Evolutionary conservation across 2,329 filamentous ascomycete species (phyloP), one percentile per base, ranked within the genome.

Genomic region (Apiospora rasikravindrae): DNA sequence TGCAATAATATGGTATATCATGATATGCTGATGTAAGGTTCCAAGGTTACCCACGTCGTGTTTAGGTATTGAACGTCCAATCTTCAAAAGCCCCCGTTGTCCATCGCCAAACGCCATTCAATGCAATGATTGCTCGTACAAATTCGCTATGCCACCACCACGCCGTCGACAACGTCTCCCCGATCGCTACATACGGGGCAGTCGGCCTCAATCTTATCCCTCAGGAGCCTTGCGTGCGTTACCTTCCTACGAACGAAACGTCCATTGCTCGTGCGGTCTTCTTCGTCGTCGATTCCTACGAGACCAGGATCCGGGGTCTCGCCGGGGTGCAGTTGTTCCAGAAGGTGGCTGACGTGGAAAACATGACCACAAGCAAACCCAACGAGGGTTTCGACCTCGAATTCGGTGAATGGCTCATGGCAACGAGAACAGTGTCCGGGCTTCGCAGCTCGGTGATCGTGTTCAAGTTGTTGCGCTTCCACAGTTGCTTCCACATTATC

Each of bases 231-330:
- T 51, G 95, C 95, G 79, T 94, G 94, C 75, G 93, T 96, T 40
- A 98, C 94, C 82, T 98, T 98, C 42, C 92, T 90, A 0, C 94
- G 93, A 8, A 98, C 91, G 70, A 92, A 94, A 71, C 92, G 87
- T 10, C 88, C 87, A 37, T 82, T 81, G 71, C 81, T 82, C 22
- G 84, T 80, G 14, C 82, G 80, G 22, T 82, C 84, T 49, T 86
- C 84, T 47, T 86, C 83, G 53, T 83, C 81, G 2, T 82, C 84
- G 4, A 81, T 78, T 3, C 86, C 83, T 4, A 84, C 80, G 74
- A 72, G 72, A 22, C 71, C 69, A 1, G 73, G 75, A 71, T 91
- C 88, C 7, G 81, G 79, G 37, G 80, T 81, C 80, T 83, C 86
- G 70, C 77, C 86, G 49, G 83, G 82, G 64, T 87, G 80, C 69